phyloP scores from a whole-genome alignment of 2,329 filamentous ascomycete genomes.

The Neurospora sp. region DNA sequence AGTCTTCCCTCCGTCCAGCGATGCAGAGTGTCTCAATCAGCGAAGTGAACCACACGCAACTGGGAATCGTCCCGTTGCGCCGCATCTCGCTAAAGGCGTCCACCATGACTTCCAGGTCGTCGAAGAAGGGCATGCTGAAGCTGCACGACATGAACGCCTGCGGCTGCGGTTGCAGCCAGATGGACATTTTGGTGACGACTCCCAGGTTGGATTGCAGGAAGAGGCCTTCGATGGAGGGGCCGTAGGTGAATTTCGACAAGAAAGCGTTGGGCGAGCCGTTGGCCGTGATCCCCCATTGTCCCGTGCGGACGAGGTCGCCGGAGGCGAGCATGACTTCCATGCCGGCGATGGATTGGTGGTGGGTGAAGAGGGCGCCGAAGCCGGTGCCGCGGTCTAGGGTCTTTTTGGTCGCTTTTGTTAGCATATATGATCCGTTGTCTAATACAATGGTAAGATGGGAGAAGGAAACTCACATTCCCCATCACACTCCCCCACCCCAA shows the following conservation, averaged over 20 bases:
- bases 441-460: too few relatives aligned
- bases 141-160: constrained; percentile 37
- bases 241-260: constrained; percentile 29
- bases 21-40: constrained; percentile 36
- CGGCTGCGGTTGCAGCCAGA: constrained; percentile 31
- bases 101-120: constrained; percentile 34
- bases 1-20: constrained; percentile 31
- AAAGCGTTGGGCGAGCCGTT: constrained; percentile 28
- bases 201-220: constrained; percentile 45
- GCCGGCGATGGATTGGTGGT: constrained; percentile 13
- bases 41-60: constrained; percentile 34
- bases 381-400: constrained; percentile 32
- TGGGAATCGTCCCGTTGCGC: constrained; percentile 31
- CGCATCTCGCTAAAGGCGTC: constrained; percentile 34
- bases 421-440: too few relatives aligned
- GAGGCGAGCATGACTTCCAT: constrained; percentile 22
- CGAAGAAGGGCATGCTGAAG: constrained; percentile 34
- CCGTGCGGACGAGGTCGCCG: constrained; percentile 20
- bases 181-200: constrained; percentile 45
- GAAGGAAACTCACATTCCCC: constrained; percentile 37
- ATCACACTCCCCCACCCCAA: constrained; percentile 40
- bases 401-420: constrained; percentile 14
- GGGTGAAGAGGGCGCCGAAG: constrained; percentile 23
- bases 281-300: constrained; percentile 23
- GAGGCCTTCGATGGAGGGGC: constrained; percentile 34